Percentiles rank a stretch among this genome's conserved stretches.
These are phyloP conservation scores for Exidia glandulosa DNA, from an alignment of 768 basidiomycete species.

Conservation along the genomic window DNA sequence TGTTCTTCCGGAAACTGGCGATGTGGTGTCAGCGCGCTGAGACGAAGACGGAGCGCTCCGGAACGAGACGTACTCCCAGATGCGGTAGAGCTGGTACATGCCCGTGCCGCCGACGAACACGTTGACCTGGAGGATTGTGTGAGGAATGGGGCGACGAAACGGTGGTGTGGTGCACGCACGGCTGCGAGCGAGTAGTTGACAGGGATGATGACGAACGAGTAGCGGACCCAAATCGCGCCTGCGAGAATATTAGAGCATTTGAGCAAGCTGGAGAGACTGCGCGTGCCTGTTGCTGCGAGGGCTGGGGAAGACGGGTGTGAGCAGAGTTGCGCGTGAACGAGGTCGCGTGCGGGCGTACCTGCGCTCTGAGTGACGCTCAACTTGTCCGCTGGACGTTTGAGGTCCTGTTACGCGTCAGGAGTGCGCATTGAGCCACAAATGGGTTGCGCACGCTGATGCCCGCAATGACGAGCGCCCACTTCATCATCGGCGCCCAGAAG, in stretches of 20 bases:
- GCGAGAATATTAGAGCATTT: not conserved
- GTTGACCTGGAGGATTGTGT: constrained; percentile 52
- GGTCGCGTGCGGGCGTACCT: constrained; percentile 47
- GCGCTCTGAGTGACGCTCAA: constrained; percentile 88
- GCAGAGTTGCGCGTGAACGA: not conserved
- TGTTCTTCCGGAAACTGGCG: too few relatives aligned
- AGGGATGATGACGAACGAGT: constrained; percentile 89
- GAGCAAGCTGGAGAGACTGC: not conserved
- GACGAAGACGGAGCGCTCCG: not conserved
- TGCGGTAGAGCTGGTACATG: constrained; percentile 53
- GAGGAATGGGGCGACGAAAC: not conserved
- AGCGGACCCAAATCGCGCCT: constrained; percentile 94
- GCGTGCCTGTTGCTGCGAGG: constrained; percentile 62
- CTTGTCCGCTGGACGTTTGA: constrained; percentile 85
- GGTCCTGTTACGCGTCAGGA: constrained; percentile 49
- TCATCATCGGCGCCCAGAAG: constrained; percentile 97
- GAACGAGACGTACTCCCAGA: constrained; percentile 41
- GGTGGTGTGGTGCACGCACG: constrained; percentile 34
- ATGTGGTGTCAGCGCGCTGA: too few relatives aligned
- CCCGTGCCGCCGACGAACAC: constrained; percentile 64
- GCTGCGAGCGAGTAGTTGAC: constrained; percentile 92
- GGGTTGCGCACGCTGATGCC: constrained; percentile 39
- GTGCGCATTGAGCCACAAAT: constrained; percentile 22
- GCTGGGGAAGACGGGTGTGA: constrained; percentile 33
- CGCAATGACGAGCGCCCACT: constrained; percentile 79